A percentile compares a stretch with the other conserved stretches of the same genome.
Conservation (phyloP, 345 rosid genomes). For the Sonneratia caseolaris region DNA sequence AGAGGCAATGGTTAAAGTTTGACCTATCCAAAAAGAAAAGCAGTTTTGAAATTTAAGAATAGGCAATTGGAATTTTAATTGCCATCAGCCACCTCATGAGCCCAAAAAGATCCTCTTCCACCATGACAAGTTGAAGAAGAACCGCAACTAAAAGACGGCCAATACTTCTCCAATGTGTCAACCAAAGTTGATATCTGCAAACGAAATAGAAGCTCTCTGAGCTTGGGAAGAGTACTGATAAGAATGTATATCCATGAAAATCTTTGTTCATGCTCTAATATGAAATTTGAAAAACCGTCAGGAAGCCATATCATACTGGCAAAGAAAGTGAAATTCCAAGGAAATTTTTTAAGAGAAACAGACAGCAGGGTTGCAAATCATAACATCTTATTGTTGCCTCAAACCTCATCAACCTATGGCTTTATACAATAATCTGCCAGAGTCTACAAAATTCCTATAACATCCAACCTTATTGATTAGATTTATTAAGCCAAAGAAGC, state of each 20-base stretch:
- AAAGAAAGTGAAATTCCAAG: not conserved
- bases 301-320: not conserved
- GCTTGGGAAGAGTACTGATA: not conserved
- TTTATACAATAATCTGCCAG: not conserved
- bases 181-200: slow-evolving; percentile 28
- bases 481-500: not conserved
- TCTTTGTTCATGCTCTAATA: not conserved
- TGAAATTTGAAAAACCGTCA: not conserved
- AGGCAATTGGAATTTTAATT: not conserved
- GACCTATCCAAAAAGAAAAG: slow-evolving; percentile 2
- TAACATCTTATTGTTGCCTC: not conserved
- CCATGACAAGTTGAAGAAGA: slow-evolving; percentile 33
- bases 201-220: not conserved
- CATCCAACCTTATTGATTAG: not conserved
- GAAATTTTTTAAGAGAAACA: not conserved
- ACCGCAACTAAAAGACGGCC: slow-evolving; percentile 39
- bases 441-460: not conserved
- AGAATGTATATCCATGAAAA: not conserved
- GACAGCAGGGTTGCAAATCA: not conserved
- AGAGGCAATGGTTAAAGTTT: slow-evolving; percentile 25
- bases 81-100: slow-evolving; percentile 27
- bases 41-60: slow-evolving; percentile 1
- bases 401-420: not conserved
- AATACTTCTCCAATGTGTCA: slow-evolving; percentile 23
- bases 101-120: slow-evolving; percentile 38